A percentile compares a stretch with the other conserved stretches of the same genome.
Conservation (phyloP, 305 asterid species). For the Rubia peregrina region DNA sequence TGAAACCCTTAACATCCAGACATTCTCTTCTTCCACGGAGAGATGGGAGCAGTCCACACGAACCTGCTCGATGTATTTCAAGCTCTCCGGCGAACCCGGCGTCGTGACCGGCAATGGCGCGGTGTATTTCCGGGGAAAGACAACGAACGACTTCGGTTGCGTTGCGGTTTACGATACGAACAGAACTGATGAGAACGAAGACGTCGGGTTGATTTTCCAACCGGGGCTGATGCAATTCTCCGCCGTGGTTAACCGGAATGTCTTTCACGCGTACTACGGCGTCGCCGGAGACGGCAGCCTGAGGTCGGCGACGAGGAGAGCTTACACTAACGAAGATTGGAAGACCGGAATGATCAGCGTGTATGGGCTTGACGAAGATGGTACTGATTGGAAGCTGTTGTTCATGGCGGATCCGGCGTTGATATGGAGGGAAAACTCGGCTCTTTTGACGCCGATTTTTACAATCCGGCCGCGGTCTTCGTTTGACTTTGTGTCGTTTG, state of each 20-base stretch:
- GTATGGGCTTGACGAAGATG: not conserved
- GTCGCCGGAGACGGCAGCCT: not conserved
- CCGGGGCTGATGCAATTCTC: not conserved
- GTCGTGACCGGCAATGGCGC: not conserved
- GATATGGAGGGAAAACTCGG: not conserved
- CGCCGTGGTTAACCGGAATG: not conserved
- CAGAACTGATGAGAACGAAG: not conserved
- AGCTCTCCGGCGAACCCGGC: not conserved
- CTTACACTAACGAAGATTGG: not conserved
- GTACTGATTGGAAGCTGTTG: not conserved
- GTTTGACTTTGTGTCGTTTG: not conserved
- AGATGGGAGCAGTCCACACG: not conserved
- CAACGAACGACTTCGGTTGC: not conserved
- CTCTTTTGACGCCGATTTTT: not conserved
- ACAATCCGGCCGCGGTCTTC: not conserved
- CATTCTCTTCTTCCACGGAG: not conserved
- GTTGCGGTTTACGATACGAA: not conserved
- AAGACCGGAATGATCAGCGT: not conserved
- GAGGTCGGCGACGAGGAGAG: not conserved
- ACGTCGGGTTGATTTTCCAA: not conserved
- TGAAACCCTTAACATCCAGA: not conserved
- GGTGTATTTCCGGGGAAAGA: not conserved
- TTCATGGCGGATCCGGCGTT: not conserved
- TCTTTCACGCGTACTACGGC: not conserved
- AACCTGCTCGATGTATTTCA: not conserved